Conservation (phyloP, 495 filamentous ascomycete genomes). For the Oleoguttula mirabilis region DNA sequence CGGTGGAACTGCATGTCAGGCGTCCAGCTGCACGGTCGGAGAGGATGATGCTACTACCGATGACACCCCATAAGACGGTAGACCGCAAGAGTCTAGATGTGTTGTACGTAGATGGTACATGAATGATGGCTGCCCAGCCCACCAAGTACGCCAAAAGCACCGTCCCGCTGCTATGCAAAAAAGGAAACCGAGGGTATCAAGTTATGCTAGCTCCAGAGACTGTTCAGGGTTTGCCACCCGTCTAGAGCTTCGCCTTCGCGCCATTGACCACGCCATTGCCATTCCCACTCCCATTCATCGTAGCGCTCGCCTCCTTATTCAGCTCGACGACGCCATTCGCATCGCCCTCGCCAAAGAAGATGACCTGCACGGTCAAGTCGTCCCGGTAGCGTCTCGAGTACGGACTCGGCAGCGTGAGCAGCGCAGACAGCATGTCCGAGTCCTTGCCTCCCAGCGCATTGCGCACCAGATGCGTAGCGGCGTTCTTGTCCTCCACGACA, state of each 20-base stretch:
- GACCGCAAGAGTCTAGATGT: background rate
- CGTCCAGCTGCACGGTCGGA: too few species aligned
- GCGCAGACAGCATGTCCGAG: constrained; percentile 82
- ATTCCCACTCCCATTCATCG: background rate
- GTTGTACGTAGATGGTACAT: background rate
- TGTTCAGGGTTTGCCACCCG: too few species aligned
- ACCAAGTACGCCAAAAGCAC: background rate
- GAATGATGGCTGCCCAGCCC: background rate
- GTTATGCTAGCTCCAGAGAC: too few species aligned
- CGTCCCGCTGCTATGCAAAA: constrained; percentile 1
- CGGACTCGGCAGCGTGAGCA: constrained; percentile 82
- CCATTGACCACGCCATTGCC: constrained; percentile 6
- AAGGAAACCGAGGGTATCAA: too few species aligned
- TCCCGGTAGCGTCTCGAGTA: constrained; percentile 85
- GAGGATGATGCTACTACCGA: too few species aligned
- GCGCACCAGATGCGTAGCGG: constrained; percentile 85
- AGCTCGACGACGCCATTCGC: constrained; percentile 61
- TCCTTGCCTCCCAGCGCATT: constrained; percentile 94
- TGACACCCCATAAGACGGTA: too few species aligned
- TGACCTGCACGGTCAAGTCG: constrained; percentile 93
- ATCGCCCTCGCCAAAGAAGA: constrained; percentile 82
- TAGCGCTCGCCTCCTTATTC: constrained; percentile 75
- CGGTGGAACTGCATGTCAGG: too few species aligned
- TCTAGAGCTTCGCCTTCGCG: constrained; percentile 17
- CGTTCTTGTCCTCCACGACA: constrained; percentile 91